Base-by-base conservation (phyloP, 495 filamentous ascomycete genomes). In the Trichoderma parareesei region DNA sequence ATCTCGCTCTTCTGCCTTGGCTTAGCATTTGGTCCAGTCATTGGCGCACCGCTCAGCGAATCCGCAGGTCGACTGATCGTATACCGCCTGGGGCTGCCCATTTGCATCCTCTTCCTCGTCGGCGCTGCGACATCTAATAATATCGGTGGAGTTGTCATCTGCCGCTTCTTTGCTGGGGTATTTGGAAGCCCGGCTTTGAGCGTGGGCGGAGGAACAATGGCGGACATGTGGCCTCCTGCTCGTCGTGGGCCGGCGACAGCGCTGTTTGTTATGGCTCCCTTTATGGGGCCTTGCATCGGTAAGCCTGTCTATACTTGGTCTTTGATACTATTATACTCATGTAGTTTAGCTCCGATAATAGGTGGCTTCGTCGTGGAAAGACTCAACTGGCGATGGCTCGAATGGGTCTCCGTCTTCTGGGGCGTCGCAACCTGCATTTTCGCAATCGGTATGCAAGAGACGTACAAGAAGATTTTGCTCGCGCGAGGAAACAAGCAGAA, bases 321-420 rank as follows among this genome's bases (percentile, higher is more conserved):
- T 41, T 13, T 41, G 0, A 35, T 18, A 20, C 3, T n/a, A 10
- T 8, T 1, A 37, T 13, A 16, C 41, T 48, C 14, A 37, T 14
- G 4, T 8, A 9, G 33, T 16, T 46, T 13, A 63, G 76, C 85
- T 0, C 86, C 86, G 4, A 74, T 87, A 27, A 78, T 90, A 42
- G 87, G 87, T 43, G 83, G 83, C 13, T 89, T 84, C 67, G 75
- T 82, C 38, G 77, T 79, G 6, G 77, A 82, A 60, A 72, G 81
- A 18, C 83, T 83, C 65, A 75, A 72, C 43, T 88, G 83, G 81
- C 79, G 83, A 44, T 88, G 85, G 84, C 85, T 84, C 5, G 76
- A 79, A 64, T 69, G 67, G 67, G 57, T 66, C 37, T 61, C 66
- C 40, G 61, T 69, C n/a, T 64, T 69, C 14, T 66, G 66, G 64